These are phyloP conservation scores for Tuber brumale DNA, from an alignment of 495 filamentous ascomycete species.

Conservation along the genomic window DNA sequence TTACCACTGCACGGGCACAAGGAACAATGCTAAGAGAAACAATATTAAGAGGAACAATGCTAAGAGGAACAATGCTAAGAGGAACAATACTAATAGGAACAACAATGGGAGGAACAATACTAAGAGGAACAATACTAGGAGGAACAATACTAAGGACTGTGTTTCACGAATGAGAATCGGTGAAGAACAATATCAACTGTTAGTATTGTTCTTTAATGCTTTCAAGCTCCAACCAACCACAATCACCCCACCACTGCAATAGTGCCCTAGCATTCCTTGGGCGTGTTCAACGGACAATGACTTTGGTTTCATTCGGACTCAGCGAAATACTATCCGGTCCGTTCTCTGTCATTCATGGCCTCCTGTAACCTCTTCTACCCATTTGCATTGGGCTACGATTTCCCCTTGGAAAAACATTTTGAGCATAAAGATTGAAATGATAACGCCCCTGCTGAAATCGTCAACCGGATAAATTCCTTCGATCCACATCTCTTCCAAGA, in stretches of 20 bases:
- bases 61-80: not conserved
- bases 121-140: not conserved
- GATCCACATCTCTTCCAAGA: not conserved
- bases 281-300: not conserved
- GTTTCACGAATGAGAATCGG: not conserved
- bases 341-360: not conserved
- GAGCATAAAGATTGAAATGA: not conserved
- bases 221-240: not conserved
- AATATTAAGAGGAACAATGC: not conserved
- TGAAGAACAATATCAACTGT: constrained; percentile 5
- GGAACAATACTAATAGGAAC: no score
- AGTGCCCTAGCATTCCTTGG: not conserved
- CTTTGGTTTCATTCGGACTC: not conserved
- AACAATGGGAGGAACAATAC: not conserved
- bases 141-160: not conserved
- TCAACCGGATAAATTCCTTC: not conserved
- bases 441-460: not conserved
- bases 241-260: not conserved
- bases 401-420: not conserved
- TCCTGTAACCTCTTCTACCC: not conserved
- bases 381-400: not conserved
- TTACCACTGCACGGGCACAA: not conserved
- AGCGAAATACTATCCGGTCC: not conserved
- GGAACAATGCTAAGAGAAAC: not conserved
- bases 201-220: constrained; percentile 3